Conservation (phyloP, 805 yeast genomes). For the Ascoidea tarda region DNA sequence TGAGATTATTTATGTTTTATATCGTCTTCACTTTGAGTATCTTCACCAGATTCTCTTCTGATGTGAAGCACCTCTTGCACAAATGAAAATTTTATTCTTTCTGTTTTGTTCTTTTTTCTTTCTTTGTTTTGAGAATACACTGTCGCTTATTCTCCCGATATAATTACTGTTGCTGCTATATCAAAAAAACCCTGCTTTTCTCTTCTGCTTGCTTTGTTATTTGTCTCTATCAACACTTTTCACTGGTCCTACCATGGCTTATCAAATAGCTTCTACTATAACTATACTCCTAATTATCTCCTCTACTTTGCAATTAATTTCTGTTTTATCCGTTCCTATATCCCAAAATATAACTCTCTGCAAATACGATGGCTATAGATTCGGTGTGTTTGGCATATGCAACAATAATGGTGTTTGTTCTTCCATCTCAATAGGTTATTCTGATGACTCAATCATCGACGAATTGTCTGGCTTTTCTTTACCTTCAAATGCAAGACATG, state of each 20-base stretch:
- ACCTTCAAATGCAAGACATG: conserved; percentile 45
- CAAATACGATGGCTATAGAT: conserved; percentile 30
- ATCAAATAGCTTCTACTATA: background rate
- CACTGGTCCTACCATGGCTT: background rate
- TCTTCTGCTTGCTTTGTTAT: background rate
- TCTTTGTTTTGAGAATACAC: too few relatives aligned
- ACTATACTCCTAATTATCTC: conserved; percentile 19
- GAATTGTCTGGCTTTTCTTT: conserved; percentile 27
- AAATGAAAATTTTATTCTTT: too few relatives aligned
- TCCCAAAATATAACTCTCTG: conserved; percentile 34
- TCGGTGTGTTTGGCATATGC: conserved; percentile 67
- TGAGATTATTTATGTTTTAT: too few relatives aligned
- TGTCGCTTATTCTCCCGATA: too few relatives aligned
- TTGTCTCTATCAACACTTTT: background rate
- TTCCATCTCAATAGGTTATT: conserved; percentile 28
- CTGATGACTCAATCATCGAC: conserved; percentile 9
- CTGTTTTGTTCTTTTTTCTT: too few relatives aligned
- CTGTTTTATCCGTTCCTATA: conserved; percentile 49
- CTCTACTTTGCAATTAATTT: conserved; percentile 40
- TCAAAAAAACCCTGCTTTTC: too few relatives aligned
- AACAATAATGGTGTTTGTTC: conserved; percentile 23
- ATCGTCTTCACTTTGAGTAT: too few relatives aligned
- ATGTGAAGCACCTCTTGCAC: too few relatives aligned
- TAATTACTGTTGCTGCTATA: too few relatives aligned
- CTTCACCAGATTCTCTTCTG: too few relatives aligned